Percentiles rank a stretch among this genome's conserved stretches.
Conservation (phyloP, 2,329 filamentous ascomycete genomes). For the Aspergillus pseudoviridinutans region DNA sequence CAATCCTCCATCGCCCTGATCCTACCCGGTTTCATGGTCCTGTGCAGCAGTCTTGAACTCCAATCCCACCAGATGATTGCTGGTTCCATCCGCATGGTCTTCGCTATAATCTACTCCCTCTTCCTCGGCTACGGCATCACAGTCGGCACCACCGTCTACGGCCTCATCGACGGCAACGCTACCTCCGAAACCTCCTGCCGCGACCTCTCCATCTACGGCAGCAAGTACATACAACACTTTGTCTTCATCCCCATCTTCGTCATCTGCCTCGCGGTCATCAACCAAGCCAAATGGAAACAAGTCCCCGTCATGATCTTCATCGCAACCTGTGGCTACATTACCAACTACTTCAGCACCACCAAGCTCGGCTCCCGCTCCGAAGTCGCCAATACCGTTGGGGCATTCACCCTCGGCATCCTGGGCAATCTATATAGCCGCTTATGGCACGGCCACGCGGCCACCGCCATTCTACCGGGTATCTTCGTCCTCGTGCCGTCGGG, state of each 20-base stretch:
- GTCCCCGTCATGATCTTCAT: constrained; percentile 71
- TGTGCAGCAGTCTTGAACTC: constrained; percentile 57
- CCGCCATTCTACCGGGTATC: constrained; percentile 79
- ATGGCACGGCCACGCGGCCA: constrained; percentile 72
- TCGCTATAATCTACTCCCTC: constrained; percentile 65
- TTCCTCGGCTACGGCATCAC: constrained; percentile 67
- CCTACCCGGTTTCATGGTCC: constrained; percentile 61
- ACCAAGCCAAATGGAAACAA: constrained; percentile 75
- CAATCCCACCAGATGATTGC: constrained; percentile 63
- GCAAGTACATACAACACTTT: constrained; percentile 52
- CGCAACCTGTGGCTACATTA: constrained; percentile 66
- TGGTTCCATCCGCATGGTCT: constrained; percentile 66
- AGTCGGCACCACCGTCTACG: constrained; percentile 57
- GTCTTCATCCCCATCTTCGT: constrained; percentile 70
- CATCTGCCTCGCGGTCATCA: constrained; percentile 69
- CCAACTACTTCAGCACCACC: constrained; percentile 68
- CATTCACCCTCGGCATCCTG: constrained; percentile 68
- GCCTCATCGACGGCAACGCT: constrained; percentile 52
- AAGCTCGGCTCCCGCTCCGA: constrained; percentile 68
- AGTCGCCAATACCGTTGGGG: constrained; percentile 71
- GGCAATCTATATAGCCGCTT: constrained; percentile 72
- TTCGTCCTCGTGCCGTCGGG: constrained; percentile 64
- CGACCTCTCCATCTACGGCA: constrained; percentile 26
- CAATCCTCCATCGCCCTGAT: constrained; percentile 68
- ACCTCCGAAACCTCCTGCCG: constrained; percentile 44